Evolutionary conservation across 768 basidiomycete species (phyloP), one percentile per base, ranked within the genome.

Genomic region (Tubosaeta sp.): DNA sequence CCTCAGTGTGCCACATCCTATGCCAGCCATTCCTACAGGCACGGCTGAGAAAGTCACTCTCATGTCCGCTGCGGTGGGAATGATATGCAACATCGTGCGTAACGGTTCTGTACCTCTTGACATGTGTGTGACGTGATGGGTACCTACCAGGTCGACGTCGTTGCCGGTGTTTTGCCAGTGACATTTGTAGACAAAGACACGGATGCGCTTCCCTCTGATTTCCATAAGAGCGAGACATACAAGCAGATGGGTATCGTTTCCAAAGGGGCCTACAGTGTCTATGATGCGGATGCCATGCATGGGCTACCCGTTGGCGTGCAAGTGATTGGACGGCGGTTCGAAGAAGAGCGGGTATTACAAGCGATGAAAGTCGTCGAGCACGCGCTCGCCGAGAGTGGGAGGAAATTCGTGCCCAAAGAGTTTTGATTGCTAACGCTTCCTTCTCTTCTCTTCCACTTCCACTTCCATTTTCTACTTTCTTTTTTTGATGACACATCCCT

Each of bases 321-420:
- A 61, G 65, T 88, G 29, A 74, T 80, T 1, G 84, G 84, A 2
- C 69, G 76, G 40, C 70, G 81, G 36, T 73, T 86, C 35, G 82
- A 86, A 62, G 87, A 89, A 66, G 87, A 90, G 67, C 82, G 82
- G 59, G 85, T 86, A 3, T 55, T 88, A 7, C 79, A 82, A 59
- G 84, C 80, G 2, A 86, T 87, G 81, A 78, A 79, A 58, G 72
- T 87, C 6, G 69, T 86, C 43, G 71, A 81, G 39, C 53, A 50
- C 2, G 65, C 65, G 16, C 56, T 68, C n/a, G 57, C 47, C 30
- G 58, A 43, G 27, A 51, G 51, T 30, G 67, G 53, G 2, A 53
- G 53, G 24, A 60, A 57, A 40, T 67, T 67, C 22, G 45, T 43
- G 24, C 65, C 65, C 0, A 58, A 22, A 18, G 51, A 25, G 32